A percentile compares a stretch with the other conserved stretches of the same genome.
Conservation (phyloP, 169 alveolate genomes). For the Perkinsus olseni region DNA sequence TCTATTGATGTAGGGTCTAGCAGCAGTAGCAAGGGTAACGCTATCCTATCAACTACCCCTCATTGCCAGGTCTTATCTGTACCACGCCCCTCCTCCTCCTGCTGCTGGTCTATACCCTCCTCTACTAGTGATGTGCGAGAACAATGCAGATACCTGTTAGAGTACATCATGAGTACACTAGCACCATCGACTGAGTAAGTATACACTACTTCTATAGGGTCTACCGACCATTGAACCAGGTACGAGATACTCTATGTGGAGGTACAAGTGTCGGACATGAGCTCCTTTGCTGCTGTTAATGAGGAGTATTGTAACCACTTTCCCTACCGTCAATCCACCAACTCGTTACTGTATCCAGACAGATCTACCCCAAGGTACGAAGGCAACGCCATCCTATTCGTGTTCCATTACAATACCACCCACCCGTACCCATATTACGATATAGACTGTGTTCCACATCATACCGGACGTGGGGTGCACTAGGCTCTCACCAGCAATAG, state of each 20-base stretch:
- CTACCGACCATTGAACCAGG: neutral
- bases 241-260: neutral
- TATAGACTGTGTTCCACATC: no score
- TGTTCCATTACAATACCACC: no score
- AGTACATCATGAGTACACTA: neutral
- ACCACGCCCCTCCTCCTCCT: no score
- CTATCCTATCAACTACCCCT: neutral
- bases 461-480: no score
- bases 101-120: no score
- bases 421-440: no score
- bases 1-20: neutral
- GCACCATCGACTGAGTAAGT: neutral
- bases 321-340: neutral
- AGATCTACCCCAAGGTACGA: neutral
- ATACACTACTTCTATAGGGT: neutral
- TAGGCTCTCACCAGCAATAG: no score
- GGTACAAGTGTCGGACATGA: neutral
- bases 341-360: neutral
- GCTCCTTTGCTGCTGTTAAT: neutral
- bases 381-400: no score
- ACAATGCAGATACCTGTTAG: neutral
- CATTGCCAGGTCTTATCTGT: no score
- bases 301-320: neutral
- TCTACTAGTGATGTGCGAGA: neutral
- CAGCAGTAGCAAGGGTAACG: neutral